Conservation (phyloP, 495 filamentous ascomycete species). For the Apiosordaria backusii region DNA sequence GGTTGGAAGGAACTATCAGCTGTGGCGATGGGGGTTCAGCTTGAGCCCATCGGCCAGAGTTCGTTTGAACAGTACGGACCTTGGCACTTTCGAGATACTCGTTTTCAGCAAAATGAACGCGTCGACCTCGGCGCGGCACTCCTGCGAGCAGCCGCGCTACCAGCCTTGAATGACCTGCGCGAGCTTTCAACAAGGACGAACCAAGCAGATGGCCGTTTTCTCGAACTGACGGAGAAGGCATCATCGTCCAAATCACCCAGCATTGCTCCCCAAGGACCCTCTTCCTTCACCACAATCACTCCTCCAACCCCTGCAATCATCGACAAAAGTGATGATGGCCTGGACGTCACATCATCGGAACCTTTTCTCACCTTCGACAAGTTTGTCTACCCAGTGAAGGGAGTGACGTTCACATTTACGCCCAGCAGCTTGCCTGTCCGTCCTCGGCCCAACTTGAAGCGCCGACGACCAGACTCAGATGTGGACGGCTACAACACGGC, state of each 20-base stretch:
- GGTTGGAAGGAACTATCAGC: not conserved
- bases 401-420: conserved; percentile 24
- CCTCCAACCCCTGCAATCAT: not conserved
- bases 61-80: conserved; percentile 31
- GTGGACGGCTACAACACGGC: conserved; percentile 57
- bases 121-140: conserved; percentile 24
- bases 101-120: conserved; percentile 12
- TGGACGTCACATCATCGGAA: not conserved
- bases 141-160: conserved; percentile 19
- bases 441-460: conserved; percentile 44
- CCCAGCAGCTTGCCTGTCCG: conserved; percentile 2
- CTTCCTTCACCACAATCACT: not conserved
- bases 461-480: conserved; percentile 55
- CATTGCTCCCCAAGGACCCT: not conserved
- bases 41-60: conserved; percentile 26
- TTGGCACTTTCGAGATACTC: conserved; percentile 28
- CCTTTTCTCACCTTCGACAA: conserved; percentile 14
- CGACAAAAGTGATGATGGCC: not conserved
- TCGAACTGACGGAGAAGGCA: not conserved
- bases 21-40: conserved; percentile 28
- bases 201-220: not conserved
- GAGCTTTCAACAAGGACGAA: conserved; percentile 18
- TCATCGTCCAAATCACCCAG: not conserved
- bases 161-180: conserved; percentile 19
- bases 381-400: conserved; percentile 14